Base-by-base conservation (phyloP, 1,139 yeast species). In the Diutina sp. region DNA sequence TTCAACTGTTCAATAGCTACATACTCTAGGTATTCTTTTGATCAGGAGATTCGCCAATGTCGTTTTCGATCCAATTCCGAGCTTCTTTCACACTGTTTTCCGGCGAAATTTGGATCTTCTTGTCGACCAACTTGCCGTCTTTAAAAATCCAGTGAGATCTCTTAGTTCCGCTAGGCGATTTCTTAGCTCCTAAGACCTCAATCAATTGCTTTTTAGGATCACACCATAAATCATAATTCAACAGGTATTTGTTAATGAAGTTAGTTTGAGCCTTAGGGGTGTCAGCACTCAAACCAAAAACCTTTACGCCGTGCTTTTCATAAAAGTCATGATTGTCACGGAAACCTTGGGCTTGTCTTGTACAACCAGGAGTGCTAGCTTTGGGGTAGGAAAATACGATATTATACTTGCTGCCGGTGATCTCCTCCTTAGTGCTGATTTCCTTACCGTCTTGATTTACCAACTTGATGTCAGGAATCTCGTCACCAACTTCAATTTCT, bases 331-430 rank as follows among this genome's bases (percentile, higher is more conserved):
- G 84, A 63, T 81, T 81, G 62, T 81, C 84, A 64, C 93, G 84
- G 69, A 87, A 93, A 0, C 97, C 97, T 69, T 88, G 80, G 1
- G 90, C 97, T 72, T 93, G 99, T 65, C 90, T 80, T 0, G 95
- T 90, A 70, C 98, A 91, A 1, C 98, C 98, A 1, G 97, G 97
- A 0, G 99, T 93, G 45, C 87, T 84, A 0, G 98, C 99, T 66
- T 80, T 87, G 57, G 99, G 98, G 66, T 90, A 93, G 16, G 96
- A 77, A 67, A 87, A 87, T 51, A 87, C 79, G 56, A 88, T 78
- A 63, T 85, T 71, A 55, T 80, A 76, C 58, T 78, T 78, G 53
- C 80, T 70, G 12, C 76, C 69, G 21, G 69, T 63, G 7, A 84
- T 82, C 18, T 78, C 72, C 18, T 79, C 74, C 32, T 64, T 67